Evolutionary conservation across 2,329 filamentous ascomycete species (phyloP).

Genomic region (Fusarium sublunatum): DNA sequence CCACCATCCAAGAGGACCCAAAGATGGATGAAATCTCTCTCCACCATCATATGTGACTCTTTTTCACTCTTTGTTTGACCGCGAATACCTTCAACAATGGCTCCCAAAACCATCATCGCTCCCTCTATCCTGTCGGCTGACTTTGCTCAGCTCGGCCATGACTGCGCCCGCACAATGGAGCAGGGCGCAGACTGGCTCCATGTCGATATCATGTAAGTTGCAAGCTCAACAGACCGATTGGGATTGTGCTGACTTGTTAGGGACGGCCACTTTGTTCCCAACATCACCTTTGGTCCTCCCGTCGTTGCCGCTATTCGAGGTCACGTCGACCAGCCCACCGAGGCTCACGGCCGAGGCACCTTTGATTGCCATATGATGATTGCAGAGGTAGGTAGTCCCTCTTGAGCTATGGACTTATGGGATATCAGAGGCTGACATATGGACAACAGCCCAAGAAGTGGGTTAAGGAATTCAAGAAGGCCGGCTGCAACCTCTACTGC

Average conservation of each 20-base stretch:
- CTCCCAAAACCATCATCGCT: slow-evolving; percentile 92
- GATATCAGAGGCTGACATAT: slow-evolving; percentile 21
- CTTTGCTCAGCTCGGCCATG: slow-evolving; percentile 87
- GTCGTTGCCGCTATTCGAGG: slow-evolving; percentile 93
- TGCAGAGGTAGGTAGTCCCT: slow-evolving; percentile 74
- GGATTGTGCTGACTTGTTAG: slow-evolving; percentile 56
- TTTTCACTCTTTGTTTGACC: slow-evolving; percentile 7
- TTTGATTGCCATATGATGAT: slow-evolving; percentile 99
- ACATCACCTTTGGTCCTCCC: slow-evolving; percentile 95
- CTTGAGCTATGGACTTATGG: neutral
- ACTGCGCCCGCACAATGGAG: slow-evolving; percentile 86
- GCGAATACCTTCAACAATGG: slow-evolving; percentile 66
- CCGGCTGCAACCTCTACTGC: slow-evolving; percentile 98
- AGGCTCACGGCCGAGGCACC: slow-evolving; percentile 81
- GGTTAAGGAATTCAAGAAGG: slow-evolving; percentile 94
- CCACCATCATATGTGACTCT: slow-evolving; percentile 33
- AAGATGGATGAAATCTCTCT: slow-evolving; percentile 29
- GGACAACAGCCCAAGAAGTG: slow-evolving; percentile 87
- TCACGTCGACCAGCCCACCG: slow-evolving; percentile 80
- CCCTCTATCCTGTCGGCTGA: slow-evolving; percentile 98
- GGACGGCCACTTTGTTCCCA: slow-evolving; percentile 99
- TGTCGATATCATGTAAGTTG: slow-evolving; percentile 83
- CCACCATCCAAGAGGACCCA: slow-evolving; percentile 25
- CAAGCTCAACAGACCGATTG: slow-evolving; percentile 1
- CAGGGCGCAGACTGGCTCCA: slow-evolving; percentile 93